Evolutionary conservation across 192 early-diverging fungal genomes (phyloP).

Genomic region (Chytriomyces hyalinus): DNA sequence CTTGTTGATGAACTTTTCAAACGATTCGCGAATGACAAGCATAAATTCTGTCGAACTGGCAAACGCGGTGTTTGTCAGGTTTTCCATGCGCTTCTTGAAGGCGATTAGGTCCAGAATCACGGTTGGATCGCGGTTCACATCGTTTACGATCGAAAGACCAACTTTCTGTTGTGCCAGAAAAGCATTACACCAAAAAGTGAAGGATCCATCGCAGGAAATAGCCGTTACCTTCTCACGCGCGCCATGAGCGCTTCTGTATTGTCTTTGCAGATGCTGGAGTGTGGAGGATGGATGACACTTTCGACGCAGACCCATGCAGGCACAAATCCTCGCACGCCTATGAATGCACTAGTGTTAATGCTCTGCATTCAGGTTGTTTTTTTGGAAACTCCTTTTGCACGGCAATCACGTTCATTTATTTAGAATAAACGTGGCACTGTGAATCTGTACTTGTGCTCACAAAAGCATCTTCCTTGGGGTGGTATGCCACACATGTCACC

Average conservation of each 20-base stretch:
- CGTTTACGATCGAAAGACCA: constrained; percentile 42
- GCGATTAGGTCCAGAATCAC: constrained; percentile 82
- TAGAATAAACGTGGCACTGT: constrained; percentile 15
- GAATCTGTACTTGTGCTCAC: constrained; percentile 74
- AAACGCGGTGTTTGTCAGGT: constrained; percentile 67
- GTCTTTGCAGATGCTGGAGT: neutral
- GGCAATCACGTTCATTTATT: neutral
- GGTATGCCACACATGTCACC: constrained; percentile 72
- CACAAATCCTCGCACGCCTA: constrained; percentile 15
- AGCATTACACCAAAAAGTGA: constrained; percentile 20
- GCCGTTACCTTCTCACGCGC: constrained; percentile 14
- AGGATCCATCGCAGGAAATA: constrained; percentile 65
- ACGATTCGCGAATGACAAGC: constrained; percentile 77
- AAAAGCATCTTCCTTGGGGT: constrained; percentile 65
- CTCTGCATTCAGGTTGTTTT: too few relatives aligned
- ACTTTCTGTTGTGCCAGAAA: constrained; percentile 38
- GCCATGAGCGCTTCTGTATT: neutral
- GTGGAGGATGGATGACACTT: neutral
- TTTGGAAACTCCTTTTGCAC: too few relatives aligned
- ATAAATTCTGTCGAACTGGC: constrained; percentile 72
- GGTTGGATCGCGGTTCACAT: constrained; percentile 44
- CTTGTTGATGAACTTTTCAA: constrained; percentile 84
- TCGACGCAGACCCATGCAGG: neutral
- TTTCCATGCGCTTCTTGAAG: constrained; percentile 76
- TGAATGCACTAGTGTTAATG: neutral